phyloP scores from a whole-genome alignment of 306 rosid genomes.

The Chamaecrista fasciculata region DNA sequence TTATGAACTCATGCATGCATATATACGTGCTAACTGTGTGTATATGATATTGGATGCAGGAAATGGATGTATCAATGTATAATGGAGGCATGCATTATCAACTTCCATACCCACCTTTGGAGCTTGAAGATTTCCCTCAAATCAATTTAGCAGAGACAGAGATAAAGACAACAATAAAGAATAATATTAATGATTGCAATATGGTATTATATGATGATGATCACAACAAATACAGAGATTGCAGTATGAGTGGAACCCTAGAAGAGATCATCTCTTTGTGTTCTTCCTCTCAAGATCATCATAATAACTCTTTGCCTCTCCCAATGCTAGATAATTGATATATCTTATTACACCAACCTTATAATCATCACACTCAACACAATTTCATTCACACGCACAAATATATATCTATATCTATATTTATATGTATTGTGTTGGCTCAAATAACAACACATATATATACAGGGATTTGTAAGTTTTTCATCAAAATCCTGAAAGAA shows the following conservation, averaged over 20 bases:
- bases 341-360: constrained; percentile 27
- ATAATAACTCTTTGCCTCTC: constrained; percentile 42
- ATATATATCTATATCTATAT: not conserved
- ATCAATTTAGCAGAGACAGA: constrained; percentile 56
- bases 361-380: not conserved
- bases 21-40: no score
- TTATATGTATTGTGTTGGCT: constrained; percentile 51
- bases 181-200: constrained; percentile 56
- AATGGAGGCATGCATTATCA: constrained; percentile 50
- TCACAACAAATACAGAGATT: constrained; percentile 50
- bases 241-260: constrained; percentile 61
- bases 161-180: constrained; percentile 44
- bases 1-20: no score
- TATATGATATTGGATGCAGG: constrained; percentile 43
- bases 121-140: constrained; percentile 78
- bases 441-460: constrained; percentile 47
- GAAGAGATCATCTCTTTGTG: constrained; percentile 83
- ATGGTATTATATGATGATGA: no score
- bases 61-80: constrained; percentile 40
- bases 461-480: constrained; percentile 30
- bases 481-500: constrained; percentile 28
- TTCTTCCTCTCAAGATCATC: constrained; percentile 61
- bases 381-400: constrained; percentile 59
- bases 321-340: constrained; percentile 63
- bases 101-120: constrained; percentile 62